phyloP scores from a whole-genome alignment of 2,329 filamentous ascomycete genomes.

The Didymella glomerata region DNA sequence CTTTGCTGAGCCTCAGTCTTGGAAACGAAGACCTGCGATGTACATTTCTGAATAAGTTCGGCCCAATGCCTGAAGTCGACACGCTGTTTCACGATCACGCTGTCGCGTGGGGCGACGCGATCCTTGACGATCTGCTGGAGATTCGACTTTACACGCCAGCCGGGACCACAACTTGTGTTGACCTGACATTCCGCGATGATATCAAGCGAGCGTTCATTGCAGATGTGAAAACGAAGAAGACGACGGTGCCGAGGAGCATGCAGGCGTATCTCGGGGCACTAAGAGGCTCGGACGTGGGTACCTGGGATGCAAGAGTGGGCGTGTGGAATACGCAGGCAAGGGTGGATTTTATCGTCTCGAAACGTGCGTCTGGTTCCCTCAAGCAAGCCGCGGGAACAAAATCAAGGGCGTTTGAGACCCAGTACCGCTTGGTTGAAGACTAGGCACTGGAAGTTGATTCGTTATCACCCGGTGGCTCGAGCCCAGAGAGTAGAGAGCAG shows the following conservation, averaged over 20 bases:
- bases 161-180: constrained; percentile 3
- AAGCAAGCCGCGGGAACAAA: neutral
- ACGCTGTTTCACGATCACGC: constrained; percentile 3
- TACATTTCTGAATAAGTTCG: constrained; percentile 16
- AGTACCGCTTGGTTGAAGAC: constrained; percentile 5
- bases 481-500: no score
- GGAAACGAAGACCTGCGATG: constrained; percentile 11
- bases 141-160: constrained; percentile 3
- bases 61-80: constrained; percentile 8
- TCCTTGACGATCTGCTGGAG: constrained; percentile 3
- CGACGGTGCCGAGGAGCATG: neutral
- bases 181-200: constrained; percentile 9
- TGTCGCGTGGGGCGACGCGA: constrained; percentile 10
- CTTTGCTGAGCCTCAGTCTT: constrained; percentile 3
- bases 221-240: neutral
- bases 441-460: neutral
- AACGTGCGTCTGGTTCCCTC: neutral
- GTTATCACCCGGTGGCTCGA: no score
- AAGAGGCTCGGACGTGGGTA: neutral
- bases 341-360: constrained; percentile 7
- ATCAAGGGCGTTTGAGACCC: neutral
- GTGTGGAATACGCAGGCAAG: constrained; percentile 6
- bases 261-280: neutral
- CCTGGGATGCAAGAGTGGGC: neutral
- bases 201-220: neutral